Evolutionary conservation across 768 basidiomycete genomes (phyloP).

Genomic region (Coprinellus micaceus): DNA sequence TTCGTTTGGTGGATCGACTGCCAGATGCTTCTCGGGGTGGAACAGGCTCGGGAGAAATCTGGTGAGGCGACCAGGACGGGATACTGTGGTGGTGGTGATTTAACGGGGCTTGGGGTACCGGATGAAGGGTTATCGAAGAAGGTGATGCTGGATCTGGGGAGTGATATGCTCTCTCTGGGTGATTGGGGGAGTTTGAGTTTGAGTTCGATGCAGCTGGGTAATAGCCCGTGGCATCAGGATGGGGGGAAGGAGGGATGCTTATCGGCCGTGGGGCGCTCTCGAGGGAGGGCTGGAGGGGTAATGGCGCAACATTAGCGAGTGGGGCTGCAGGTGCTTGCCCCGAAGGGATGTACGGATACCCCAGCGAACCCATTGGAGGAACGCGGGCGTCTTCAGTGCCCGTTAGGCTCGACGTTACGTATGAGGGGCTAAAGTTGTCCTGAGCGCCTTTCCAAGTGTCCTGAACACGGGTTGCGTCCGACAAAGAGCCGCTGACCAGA

Average conservation of each 20-base stretch:
- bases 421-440: neutral
- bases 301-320: neutral
- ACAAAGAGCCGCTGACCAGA: neutral
- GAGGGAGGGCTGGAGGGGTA: neutral
- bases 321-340: neutral
- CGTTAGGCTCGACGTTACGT: neutral
- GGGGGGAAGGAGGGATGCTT: neutral
- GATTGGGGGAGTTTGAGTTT: slow-evolving; percentile 1
- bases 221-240: neutral
- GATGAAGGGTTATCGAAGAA: slow-evolving; percentile 4
- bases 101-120: slow-evolving; percentile 2
- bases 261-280: neutral
- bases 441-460: neutral
- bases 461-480: slow-evolving; percentile 1
- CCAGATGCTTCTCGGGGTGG: slow-evolving; percentile 18
- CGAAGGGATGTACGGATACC: neutral
- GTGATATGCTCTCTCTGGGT: neutral
- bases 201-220: neutral
- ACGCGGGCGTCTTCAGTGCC: neutral
- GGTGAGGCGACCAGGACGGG: slow-evolving; percentile 11
- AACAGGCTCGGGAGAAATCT: slow-evolving; percentile 13
- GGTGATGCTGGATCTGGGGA: slow-evolving; percentile 2
- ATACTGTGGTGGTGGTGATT: neutral
- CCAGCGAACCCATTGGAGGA: slow-evolving; percentile 2
- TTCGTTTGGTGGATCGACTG: slow-evolving; percentile 25